Evolutionary conservation across 306 rosid genomes (phyloP).

Genomic region (Mucuna pruriens): DNA sequence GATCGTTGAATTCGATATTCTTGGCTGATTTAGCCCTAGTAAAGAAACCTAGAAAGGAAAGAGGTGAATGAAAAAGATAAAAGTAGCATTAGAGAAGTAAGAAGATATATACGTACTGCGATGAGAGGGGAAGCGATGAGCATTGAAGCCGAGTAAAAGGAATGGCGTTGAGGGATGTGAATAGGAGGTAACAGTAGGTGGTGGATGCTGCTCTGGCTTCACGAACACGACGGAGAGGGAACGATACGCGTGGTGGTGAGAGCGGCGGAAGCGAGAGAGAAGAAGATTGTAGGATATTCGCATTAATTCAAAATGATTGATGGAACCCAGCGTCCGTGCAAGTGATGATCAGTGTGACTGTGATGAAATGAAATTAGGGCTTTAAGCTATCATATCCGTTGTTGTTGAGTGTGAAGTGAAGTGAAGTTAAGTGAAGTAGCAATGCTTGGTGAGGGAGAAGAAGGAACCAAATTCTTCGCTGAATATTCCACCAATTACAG

Average conservation of each 20-base stretch:
- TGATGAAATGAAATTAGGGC: background rate
- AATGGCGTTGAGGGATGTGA: slow-evolving; percentile 41
- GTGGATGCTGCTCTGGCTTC: slow-evolving; percentile 32
- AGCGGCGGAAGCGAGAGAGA: slow-evolving; percentile 40
- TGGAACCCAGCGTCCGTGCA: background rate
- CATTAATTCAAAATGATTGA: slow-evolving; percentile 34
- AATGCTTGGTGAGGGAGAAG: background rate
- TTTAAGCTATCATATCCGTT: background rate
- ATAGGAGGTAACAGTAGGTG: slow-evolving; percentile 7
- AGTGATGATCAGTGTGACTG: too few species aligned
- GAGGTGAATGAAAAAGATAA: background rate
- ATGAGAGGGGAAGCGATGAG: slow-evolving; percentile 44
- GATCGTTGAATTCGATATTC: slow-evolving; percentile 67
- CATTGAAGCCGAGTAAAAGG: slow-evolving; percentile 41
- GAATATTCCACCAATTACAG: background rate
- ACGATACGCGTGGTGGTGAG: slow-evolving; percentile 16
- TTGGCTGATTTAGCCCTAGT: slow-evolving; percentile 77
- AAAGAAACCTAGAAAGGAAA: slow-evolving; percentile 55
- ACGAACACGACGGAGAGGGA: slow-evolving; percentile 12
- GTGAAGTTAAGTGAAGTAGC: background rate
- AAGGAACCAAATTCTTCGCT: background rate
- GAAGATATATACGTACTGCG: slow-evolving; percentile 49
- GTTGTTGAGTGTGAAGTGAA: background rate
- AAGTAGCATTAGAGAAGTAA: background rate
- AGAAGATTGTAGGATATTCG: slow-evolving; percentile 39